Conservation (phyloP, 495 filamentous ascomycete species). For the Daldinia grandis region DNA sequence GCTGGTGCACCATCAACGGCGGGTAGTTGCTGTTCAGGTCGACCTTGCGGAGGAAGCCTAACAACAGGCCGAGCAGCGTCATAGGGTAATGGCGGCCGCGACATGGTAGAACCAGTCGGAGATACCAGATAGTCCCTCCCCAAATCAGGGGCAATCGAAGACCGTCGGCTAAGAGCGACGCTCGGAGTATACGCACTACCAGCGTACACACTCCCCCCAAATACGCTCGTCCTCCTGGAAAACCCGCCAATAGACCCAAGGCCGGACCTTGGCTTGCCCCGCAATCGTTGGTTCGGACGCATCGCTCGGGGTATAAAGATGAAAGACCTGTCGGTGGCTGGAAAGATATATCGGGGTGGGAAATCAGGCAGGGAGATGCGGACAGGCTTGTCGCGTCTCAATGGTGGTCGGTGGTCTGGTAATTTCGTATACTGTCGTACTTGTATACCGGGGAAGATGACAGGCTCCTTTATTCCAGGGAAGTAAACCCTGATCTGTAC, state of each 20-base stretch:
- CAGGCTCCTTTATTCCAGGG: conserved; percentile 74
- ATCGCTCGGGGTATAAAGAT: conserved; percentile 97
- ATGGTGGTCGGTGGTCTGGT: conserved; percentile 91
- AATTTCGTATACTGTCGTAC: conserved; percentile 90
- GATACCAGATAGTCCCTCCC: conserved; percentile 78
- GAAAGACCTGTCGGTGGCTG: conserved; percentile 87
- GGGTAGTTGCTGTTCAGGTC: conserved; percentile 46
- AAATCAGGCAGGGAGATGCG: conserved; percentile 86
- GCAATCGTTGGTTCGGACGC: conserved; percentile 85
- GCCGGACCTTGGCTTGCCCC: conserved; percentile 74
- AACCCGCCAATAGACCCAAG: conserved; percentile 72
- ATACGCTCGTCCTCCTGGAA: conserved; percentile 74
- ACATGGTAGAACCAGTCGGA: conserved; percentile 78
- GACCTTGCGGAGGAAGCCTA: conserved; percentile 76
- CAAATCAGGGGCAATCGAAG: conserved; percentile 80
- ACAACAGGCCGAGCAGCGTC: conserved; percentile 81
- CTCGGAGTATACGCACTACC: conserved; percentile 90
- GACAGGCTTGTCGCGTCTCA: conserved; percentile 96
- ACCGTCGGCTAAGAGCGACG: conserved; percentile 87
- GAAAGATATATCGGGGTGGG: conserved; percentile 87
- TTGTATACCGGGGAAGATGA: conserved; percentile 73
- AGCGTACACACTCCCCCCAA: conserved; percentile 78
- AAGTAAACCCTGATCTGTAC: conserved; percentile 84
- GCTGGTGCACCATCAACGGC: conserved; percentile 36
- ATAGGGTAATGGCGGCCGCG: conserved; percentile 66